Base-by-base conservation (phyloP, 2,329 filamentous ascomycete genomes). In the Colletotrichum sp. region DNA sequence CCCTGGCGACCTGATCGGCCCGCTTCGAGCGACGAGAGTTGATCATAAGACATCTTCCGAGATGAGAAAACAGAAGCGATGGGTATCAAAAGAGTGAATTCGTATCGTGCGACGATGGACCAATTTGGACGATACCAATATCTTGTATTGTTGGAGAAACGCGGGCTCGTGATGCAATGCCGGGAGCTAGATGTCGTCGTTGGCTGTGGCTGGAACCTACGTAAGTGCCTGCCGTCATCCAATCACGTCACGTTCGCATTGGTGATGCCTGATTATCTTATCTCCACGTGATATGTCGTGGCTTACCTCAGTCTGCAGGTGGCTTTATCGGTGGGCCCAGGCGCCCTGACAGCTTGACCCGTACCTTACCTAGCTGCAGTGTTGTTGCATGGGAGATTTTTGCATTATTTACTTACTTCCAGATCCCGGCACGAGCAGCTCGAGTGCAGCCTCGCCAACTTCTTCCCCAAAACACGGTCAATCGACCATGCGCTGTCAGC, bases 21-120 rank as follows among this genome's bases (percentile, higher is more conserved):
- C 79, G 96, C 93, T 88, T 98, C 96, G 79, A 98, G 89, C 77
- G 92, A 94, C 72, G 94, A 94, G 78, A 97, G 91, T 80, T 95
- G 94, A 84, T 98, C 94, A 87, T 97, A 98, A 22, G 96, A 98
- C 96, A 98, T 98, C 77, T 76, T 82, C 70, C 16, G 28, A 58
- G 13, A n/a, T 58, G 28, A 18, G 22, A 32, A 68, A 34, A 30
- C 56, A 32, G 25, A 27, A 72, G 36, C 7, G 13, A 52, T 8
- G 9, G 28, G 28, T 68, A 60, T 73, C 43, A 39, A 66, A 76
- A 16, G 36, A 69, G 39, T 28, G 58, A n/a, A 32, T 55, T 15
- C 34, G 32, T 52, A 12, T 27, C 18, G 61, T 32, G 22, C 28
- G 34, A 30, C 5, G n/a, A 60, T 56, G 36, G 28, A 36, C 16